Evolutionary conservation across 2,329 filamentous ascomycete genomes (phyloP).

Genomic region (Neonectria faginata): DNA sequence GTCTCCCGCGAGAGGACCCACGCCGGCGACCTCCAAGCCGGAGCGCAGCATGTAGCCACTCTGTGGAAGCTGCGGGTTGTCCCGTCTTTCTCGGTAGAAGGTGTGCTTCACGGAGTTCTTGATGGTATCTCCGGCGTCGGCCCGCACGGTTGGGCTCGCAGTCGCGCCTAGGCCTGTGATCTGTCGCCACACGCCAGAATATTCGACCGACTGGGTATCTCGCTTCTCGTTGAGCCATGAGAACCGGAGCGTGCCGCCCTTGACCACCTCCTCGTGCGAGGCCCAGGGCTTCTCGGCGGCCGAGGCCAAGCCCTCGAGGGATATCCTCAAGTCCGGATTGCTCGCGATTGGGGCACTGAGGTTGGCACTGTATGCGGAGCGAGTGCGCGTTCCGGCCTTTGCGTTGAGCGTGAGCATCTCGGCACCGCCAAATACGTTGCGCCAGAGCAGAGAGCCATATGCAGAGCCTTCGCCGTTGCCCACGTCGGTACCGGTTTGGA

Average conservation of each 20-base stretch:
- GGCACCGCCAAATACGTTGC: constrained; percentile 94
- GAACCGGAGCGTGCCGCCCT: constrained; percentile 80
- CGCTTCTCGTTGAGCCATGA: constrained; percentile 76
- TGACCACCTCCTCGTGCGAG: constrained; percentile 89
- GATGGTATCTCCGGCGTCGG: constrained; percentile 89
- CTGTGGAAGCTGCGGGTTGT: constrained; percentile 86
- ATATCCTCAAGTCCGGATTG: constrained; percentile 83
- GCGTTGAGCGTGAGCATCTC: constrained; percentile 90
- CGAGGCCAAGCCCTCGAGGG: constrained; percentile 84
- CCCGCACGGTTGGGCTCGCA: constrained; percentile 84
- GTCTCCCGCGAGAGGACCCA: constrained; percentile 85
- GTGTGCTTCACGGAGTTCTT: constrained; percentile 89
- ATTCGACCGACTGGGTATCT: constrained; percentile 81
- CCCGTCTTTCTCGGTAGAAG: constrained; percentile 82
- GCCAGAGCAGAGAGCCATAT: constrained; percentile 86
- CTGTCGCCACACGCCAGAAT: constrained; percentile 88
- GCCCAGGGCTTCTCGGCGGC: constrained; percentile 92
- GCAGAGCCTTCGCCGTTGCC: constrained; percentile 95
- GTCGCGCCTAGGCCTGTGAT: constrained; percentile 80
- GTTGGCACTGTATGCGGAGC: constrained; percentile 89
- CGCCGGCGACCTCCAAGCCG: constrained; percentile 85
- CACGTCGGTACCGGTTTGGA: constrained; percentile 95
- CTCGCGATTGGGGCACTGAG: constrained; percentile 86
- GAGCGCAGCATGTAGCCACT: constrained; percentile 84
- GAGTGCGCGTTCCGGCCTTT: constrained; percentile 87